phyloP scores from a whole-genome alignment of 1,284 basidiomycete species.

The Austropuccinia psidii region DNA sequence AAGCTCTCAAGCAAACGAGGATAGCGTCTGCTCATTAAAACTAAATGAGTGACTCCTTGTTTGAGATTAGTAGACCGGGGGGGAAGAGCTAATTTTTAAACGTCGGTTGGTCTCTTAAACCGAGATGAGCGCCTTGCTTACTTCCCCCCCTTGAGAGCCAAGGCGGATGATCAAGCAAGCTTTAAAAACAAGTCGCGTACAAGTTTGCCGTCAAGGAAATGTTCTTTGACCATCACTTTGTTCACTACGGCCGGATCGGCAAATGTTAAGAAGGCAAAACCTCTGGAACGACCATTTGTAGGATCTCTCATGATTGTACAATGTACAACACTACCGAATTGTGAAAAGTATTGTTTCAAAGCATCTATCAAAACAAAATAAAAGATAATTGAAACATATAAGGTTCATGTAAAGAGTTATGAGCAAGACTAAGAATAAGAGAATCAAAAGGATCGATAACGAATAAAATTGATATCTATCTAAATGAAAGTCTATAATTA shows the following conservation, averaged over 20 bases:
- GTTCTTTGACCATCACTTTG: slow-evolving; percentile 78
- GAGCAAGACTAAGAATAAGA: slow-evolving; percentile 41
- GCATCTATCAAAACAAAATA: slow-evolving; percentile 54
- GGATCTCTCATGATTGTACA: slow-evolving; percentile 94
- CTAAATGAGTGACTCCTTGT: too few relatives aligned
- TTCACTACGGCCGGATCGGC: slow-evolving; percentile 77
- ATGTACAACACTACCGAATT: slow-evolving; percentile 82
- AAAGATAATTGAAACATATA: not conserved
- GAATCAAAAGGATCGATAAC: slow-evolving; percentile 46
- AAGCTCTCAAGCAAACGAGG: too few relatives aligned
- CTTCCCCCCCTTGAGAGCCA: too few relatives aligned
- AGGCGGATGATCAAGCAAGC: too few relatives aligned
- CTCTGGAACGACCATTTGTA: slow-evolving; percentile 72
- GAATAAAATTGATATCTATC: not conserved
- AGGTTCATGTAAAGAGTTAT: not conserved
- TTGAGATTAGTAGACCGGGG: not conserved
- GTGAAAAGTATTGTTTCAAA: slow-evolving; percentile 72
- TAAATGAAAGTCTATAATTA: not conserved
- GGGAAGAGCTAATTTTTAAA: not conserved
- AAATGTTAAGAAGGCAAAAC: slow-evolving; percentile 90
- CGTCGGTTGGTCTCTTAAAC: too few relatives aligned
- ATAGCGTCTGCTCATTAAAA: too few relatives aligned
- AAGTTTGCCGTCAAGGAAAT: slow-evolving; percentile 85
- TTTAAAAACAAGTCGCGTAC: slow-evolving; percentile 53
- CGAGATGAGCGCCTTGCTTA: too few relatives aligned